Conservation (phyloP, 352 stramenopile genomes). For the Nothophytophthora sp. region DNA sequence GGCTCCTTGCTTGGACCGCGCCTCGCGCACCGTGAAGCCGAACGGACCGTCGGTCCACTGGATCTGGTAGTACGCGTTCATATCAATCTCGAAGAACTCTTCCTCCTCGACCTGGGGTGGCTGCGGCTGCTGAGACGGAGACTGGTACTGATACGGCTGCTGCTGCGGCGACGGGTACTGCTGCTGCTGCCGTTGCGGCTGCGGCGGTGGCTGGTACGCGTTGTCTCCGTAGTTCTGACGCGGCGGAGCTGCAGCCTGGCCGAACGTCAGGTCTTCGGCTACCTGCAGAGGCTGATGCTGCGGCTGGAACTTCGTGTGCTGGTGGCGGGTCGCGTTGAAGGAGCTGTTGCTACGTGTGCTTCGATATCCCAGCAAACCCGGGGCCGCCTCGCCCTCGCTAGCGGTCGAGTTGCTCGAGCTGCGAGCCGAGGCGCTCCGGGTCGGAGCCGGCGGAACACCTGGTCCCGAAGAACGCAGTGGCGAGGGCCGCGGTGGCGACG, state of each 20-base stretch:
- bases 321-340: slow-evolving; percentile 16
- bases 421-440: slow-evolving; percentile 16
- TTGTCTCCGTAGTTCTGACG: slow-evolving; percentile 21
- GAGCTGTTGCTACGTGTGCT: slow-evolving; percentile 28
- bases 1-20: slow-evolving; percentile 59
- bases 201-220: slow-evolving; percentile 17
- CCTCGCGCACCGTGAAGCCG: slow-evolving; percentile 79
- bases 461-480: slow-evolving; percentile 2
- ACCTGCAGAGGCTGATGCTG: slow-evolving; percentile 15
- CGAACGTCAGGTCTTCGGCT: slow-evolving; percentile 31
- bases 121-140: no score
- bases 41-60: slow-evolving; percentile 84
- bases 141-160: no score
- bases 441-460: slow-evolving; percentile 5
- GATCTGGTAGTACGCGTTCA: slow-evolving; percentile 74
- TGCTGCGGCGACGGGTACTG: no score
- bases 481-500: slow-evolving; percentile 12
- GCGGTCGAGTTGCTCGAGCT: slow-evolving; percentile 16
- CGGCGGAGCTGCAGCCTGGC: slow-evolving; percentile 7
- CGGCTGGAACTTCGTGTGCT: slow-evolving; percentile 22
- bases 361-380: slow-evolving; percentile 29
- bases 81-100: slow-evolving; percentile 66
- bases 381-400: slow-evolving; percentile 17
- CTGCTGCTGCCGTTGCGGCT: slow-evolving; percentile 2
- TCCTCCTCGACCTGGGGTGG: slow-evolving; percentile 35